Evolutionary conservation across 768 basidiomycete species (phyloP), one percentile per base, ranked within the genome.

Genomic region (Boletus subcaerulescens): DNA sequence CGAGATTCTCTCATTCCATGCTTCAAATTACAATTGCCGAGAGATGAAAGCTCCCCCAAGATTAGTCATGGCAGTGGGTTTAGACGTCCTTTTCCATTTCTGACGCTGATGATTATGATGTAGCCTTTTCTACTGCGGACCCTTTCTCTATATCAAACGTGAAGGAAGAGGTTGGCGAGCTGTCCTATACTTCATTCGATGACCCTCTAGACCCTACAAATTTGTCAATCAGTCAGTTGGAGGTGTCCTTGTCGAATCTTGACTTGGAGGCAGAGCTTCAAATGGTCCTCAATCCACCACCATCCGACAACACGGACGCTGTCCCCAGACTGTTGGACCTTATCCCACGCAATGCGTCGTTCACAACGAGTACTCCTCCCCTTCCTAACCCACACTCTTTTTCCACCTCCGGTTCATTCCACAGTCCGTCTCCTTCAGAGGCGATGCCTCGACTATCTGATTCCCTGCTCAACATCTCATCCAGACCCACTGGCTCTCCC

Each of bases 211-310:
- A 70, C 31, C 68, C 69, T 17, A 58, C 53, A 24, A 74, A 73
- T 32, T 52, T 71, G 51, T 71, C 67, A n/a, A 69, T 74, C 17
- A 71, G 69, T 24, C 67, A 71, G 42, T 73, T 71, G 11, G 74
- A 74, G 47, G 66, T 74, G 18, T 73, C 72, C 3, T 57, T 73
- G 10, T 68, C 65, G 24, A 71, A 67, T 26, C 46, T 77, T 10
- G 70, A 71, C 40, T 33, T 60, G 22, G 71, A 72, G 46, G 65
- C 61, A 43, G 73, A 69, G 41, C 63, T 68, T 18, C 63, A 61
- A 32, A 59, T 60, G 35, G 66, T 60, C 18, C 39, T 66, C 8
- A 52, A 57, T 17, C 61, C 60, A 0, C 45, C 60, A 11, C 60
- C 54, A 18, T 31, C 56, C 1, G 53, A 60, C 32, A 43, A 42